Percentiles rank a stretch among this genome's conserved stretches.
phyloP scores from a whole-genome alignment of 2,329 filamentous ascomycete genomes.

The Lasiodiplodia citricola region DNA sequence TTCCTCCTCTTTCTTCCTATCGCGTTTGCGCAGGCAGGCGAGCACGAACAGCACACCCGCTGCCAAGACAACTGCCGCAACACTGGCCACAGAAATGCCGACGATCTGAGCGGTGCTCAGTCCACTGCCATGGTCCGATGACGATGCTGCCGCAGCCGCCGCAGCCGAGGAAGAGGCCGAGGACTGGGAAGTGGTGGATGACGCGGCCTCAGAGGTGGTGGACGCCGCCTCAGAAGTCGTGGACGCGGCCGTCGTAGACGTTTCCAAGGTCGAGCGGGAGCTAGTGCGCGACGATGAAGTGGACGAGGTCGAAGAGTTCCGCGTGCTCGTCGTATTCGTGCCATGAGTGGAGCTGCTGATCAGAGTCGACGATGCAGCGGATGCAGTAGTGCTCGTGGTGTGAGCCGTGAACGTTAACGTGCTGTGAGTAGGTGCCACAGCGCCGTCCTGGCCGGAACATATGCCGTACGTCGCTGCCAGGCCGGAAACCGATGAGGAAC shows the following conservation, averaged over 20 bases:
- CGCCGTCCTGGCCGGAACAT: conserved; percentile 42
- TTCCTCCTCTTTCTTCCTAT: conserved; percentile 36
- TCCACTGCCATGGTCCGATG: conserved; percentile 26
- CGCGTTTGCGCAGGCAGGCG: conserved; percentile 41
- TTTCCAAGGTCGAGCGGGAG: not conserved
- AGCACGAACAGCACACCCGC: conserved; percentile 45
- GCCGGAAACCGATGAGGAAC: conserved; percentile 3
- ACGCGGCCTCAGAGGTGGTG: conserved; percentile 37
- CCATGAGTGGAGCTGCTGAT: not conserved
- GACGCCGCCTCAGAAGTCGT: conserved; percentile 35
- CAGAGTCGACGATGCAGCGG: conserved; percentile 2
- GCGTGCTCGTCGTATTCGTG: conserved; percentile 8
- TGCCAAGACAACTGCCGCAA: conserved; percentile 44
- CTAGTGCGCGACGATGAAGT: conserved; percentile 5
- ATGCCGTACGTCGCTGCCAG: conserved; percentile 41
- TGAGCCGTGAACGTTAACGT: conserved; percentile 37
- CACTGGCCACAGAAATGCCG: conserved; percentile 44
- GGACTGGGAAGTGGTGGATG: conserved; percentile 32
- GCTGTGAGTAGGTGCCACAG: conserved; percentile 44
- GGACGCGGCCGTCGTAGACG: conserved; percentile 23
- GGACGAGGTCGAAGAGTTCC: conserved; percentile 9
- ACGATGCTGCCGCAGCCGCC: conserved; percentile 19
- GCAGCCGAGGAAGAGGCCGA: not conserved
- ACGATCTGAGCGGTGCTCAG: conserved; percentile 47
- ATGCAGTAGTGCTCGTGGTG: conserved; percentile 17